phyloP scores from a whole-genome alignment of 2,329 filamentous ascomycete species.

The Phialophora verrucosa region DNA sequence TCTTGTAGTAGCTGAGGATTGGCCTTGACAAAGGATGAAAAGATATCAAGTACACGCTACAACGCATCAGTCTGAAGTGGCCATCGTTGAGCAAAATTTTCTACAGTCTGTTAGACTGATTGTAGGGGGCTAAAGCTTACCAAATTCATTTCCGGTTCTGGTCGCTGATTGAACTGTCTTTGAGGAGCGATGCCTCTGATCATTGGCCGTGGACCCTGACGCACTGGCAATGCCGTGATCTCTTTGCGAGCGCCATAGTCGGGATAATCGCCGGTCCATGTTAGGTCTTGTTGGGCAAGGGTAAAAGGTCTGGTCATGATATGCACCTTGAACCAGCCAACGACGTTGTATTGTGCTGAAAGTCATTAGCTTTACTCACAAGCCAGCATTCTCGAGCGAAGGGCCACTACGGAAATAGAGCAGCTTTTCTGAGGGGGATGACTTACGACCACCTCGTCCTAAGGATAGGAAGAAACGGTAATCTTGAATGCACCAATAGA shows the following conservation, averaged over 20 bases:
- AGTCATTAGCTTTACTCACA: neutral
- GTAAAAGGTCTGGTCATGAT: constrained; percentile 34
- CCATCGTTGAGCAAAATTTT: neutral
- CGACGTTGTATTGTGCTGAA: constrained; percentile 43
- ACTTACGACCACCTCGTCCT: constrained; percentile 43
- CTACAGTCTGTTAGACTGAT: neutral
- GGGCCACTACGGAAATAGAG: neutral
- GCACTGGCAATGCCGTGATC: constrained; percentile 65
- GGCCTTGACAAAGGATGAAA: constrained; percentile 26
- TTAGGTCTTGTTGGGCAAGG: constrained; percentile 23
- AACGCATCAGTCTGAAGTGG: neutral
- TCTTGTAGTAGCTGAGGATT: constrained; percentile 31
- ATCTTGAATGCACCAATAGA: constrained; percentile 40
- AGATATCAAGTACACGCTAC: constrained; percentile 29
- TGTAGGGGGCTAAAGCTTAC: constrained; percentile 13
- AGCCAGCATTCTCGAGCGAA: neutral
- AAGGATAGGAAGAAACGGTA: constrained; percentile 47
- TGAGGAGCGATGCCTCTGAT: constrained; percentile 82
- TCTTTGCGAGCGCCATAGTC: constrained; percentile 29
- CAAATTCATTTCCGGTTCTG: constrained; percentile 56
- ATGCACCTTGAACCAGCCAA: constrained; percentile 44
- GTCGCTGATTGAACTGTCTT: constrained; percentile 73
- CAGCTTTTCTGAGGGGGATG: neutral
- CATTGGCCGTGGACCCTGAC: constrained; percentile 67
- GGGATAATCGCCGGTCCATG: constrained; percentile 33